Evolutionary conservation across 2,329 filamentous ascomycete species (phyloP).

Genomic region (Fonsecaea erecta): DNA sequence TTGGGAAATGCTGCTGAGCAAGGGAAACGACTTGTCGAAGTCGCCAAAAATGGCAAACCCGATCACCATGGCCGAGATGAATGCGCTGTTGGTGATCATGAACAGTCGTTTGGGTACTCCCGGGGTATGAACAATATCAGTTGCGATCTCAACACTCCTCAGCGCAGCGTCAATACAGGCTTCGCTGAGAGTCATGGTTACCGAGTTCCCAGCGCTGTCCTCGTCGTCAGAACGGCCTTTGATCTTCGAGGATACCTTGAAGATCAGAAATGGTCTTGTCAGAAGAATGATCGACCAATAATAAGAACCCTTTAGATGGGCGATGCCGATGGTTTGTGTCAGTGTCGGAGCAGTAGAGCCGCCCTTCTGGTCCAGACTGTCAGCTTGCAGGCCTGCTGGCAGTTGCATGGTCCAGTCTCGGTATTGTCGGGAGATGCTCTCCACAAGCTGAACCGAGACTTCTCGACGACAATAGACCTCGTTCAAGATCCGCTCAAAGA

Average conservation of each 20-base stretch:
- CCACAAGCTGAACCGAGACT: conserved; percentile 49
- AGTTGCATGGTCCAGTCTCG: conserved; percentile 49
- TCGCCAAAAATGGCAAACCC: conserved; percentile 39
- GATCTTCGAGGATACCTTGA: conserved; percentile 50
- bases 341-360: conserved; percentile 41
- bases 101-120: conserved; percentile 36
- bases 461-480: conserved; percentile 52
- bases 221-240: conserved; percentile 30
- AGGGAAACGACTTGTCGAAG: conserved; percentile 38
- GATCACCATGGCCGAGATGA: conserved; percentile 38
- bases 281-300: conserved; percentile 61
- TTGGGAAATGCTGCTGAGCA: conserved; percentile 38
- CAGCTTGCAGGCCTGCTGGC: conserved; percentile 53
- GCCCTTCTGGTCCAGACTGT: conserved; percentile 46
- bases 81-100: conserved; percentile 36
- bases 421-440: conserved; percentile 50
- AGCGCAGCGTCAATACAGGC: conserved; percentile 53
- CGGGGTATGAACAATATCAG: conserved; percentile 36
- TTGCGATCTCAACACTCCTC: conserved; percentile 40
- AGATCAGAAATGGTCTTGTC: conserved; percentile 59
- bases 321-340: conserved; percentile 50
- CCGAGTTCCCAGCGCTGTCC: conserved; percentile 27
- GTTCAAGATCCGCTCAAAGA: conserved; percentile 50
- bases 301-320: conserved; percentile 57
- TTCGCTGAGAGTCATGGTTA: conserved; percentile 40